Evolutionary conservation across 208 protist genomes (phyloP).

Genomic region (Spironucleus salmonicida): DNA sequence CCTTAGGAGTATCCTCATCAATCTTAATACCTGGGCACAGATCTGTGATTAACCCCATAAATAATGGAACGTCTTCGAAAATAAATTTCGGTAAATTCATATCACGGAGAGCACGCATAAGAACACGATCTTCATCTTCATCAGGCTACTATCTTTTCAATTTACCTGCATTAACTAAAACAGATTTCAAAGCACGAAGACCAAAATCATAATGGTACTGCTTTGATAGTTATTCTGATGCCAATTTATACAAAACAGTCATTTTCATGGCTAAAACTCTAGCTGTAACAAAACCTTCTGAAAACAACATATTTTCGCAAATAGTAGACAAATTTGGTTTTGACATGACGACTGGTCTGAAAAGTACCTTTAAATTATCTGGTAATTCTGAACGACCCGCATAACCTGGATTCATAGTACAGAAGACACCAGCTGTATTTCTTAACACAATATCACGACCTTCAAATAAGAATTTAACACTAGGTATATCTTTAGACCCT

Average conservation of each 20-base stretch:
- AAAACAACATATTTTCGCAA: constrained; percentile 96
- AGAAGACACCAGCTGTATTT: constrained; percentile 80
- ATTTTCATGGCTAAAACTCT: constrained; percentile 87
- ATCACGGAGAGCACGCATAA: constrained; percentile 93
- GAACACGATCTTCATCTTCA: constrained; percentile 57
- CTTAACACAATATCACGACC: constrained; percentile 59
- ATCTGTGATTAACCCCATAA: constrained; percentile 85
- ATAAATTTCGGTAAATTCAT: constrained; percentile 99
- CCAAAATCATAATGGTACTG: constrained; percentile 97
- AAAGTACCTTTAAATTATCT: constrained; percentile 93
- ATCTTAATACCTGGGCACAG: constrained; percentile 80
- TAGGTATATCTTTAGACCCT: constrained; percentile 64
- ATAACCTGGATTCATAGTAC: constrained; percentile 99
- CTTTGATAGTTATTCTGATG: constrained; percentile 85
- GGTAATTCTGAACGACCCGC: constrained; percentile 90
- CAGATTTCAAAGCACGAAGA: constrained; percentile 86
- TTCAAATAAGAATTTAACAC: constrained; percentile 52
- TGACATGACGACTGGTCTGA: constrained; percentile 92
- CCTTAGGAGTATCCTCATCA: no score
- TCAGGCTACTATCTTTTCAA: constrained; percentile 67
- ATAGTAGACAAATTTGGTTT: constrained; percentile 89
- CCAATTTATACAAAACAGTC: constrained; percentile 89
- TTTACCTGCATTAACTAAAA: constrained; percentile 89
- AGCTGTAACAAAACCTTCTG: constrained; percentile 53
- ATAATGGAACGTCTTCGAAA: constrained; percentile 90